Percentiles rank a stretch among this genome's conserved stretches.
Conservation (phyloP, 257 asterid species). For the Knoxia roxburghii region DNA sequence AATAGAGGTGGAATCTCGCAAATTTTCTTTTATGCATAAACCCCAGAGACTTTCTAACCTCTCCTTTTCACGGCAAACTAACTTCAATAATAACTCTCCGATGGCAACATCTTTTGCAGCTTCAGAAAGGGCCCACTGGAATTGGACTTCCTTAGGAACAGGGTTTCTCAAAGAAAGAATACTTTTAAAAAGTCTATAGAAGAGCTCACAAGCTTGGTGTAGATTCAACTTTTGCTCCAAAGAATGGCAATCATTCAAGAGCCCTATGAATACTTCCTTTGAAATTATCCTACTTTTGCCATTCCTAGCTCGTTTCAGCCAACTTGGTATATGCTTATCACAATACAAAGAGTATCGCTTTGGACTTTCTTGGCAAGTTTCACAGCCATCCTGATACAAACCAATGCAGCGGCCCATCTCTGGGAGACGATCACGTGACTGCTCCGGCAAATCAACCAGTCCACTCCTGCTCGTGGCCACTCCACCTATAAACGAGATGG, state of each 20-base stretch:
- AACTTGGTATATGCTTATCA: slow-evolving; percentile 91
- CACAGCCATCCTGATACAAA: slow-evolving; percentile 44
- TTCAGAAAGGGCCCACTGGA: slow-evolving; percentile 90
- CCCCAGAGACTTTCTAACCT: slow-evolving; percentile 75
- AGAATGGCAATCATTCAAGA: slow-evolving; percentile 56
- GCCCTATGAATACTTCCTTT: slow-evolving; percentile 87
- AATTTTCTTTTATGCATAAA: slow-evolving; percentile 38
- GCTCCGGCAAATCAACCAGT: slow-evolving; percentile 35
- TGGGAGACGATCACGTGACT: slow-evolving; percentile 30
- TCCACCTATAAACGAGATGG: slow-evolving; percentile 39
- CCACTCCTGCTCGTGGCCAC: slow-evolving; percentile 27
- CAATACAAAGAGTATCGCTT: slow-evolving; percentile 79
- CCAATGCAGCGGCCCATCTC: slow-evolving; percentile 66
- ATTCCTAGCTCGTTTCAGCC: slow-evolving; percentile 99
- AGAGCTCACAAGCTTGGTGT: slow-evolving; percentile 93
- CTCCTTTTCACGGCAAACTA: slow-evolving; percentile 70
- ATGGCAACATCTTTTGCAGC: slow-evolving; percentile 69
- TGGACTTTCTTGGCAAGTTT: slow-evolving; percentile 59
- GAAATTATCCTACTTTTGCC: slow-evolving; percentile 91
- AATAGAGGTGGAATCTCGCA: slow-evolving; percentile 33
- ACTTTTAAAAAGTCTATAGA: slow-evolving; percentile 81
- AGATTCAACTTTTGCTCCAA: slow-evolving; percentile 69
- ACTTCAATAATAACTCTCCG: slow-evolving; percentile 52
- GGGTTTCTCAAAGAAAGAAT: slow-evolving; percentile 77
- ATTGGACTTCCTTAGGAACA: slow-evolving; percentile 84